Evolutionary conservation across 495 filamentous ascomycete genomes (phyloP).

Genomic region (Lepraria neglecta): DNA sequence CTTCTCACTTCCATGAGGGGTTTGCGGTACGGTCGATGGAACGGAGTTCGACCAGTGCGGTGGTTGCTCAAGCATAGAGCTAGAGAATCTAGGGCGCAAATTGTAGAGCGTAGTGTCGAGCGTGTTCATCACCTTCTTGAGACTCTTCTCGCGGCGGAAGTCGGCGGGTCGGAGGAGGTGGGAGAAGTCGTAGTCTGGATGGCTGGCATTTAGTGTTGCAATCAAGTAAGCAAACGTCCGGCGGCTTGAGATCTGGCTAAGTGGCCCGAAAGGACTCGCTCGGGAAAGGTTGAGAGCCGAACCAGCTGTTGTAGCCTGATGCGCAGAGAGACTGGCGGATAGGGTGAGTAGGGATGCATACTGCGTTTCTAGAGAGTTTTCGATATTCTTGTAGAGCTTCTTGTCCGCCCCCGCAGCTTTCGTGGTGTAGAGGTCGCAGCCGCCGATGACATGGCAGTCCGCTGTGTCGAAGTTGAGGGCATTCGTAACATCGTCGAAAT

Average conservation of each 20-base stretch:
- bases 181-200: constrained; percentile 97
- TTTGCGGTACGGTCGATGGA: constrained; percentile 28
- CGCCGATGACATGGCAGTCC: constrained; percentile 81
- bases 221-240: constrained; percentile 94
- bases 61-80: constrained; percentile 24
- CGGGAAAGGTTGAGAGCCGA: constrained; percentile 69
- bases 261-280: constrained; percentile 81
- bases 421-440: constrained; percentile 93
- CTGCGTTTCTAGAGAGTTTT: constrained; percentile 77
- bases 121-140: constrained; percentile 71
- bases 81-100: constrained; percentile 56
- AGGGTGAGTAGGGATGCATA: constrained; percentile 80
- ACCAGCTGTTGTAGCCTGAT: constrained; percentile 51
- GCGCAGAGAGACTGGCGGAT: constrained; percentile 73
- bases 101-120: constrained; percentile 82
- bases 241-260: constrained; percentile 79
- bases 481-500: constrained; percentile 80
- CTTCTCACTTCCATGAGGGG: constrained; percentile 36
- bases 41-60: constrained; percentile 24
- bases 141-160: constrained; percentile 70
- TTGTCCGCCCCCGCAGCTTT: constrained; percentile 92
- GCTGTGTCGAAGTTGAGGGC: constrained; percentile 90
- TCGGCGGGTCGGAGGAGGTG: constrained; percentile 80
- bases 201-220: constrained; percentile 93
- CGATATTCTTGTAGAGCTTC: constrained; percentile 93